A percentile compares a stretch with the other conserved stretches of the same genome.
Evolutionary conservation across 2,329 filamentous ascomycete genomes (phyloP).

Genomic region (Ceratocystis alfenasii): DNA sequence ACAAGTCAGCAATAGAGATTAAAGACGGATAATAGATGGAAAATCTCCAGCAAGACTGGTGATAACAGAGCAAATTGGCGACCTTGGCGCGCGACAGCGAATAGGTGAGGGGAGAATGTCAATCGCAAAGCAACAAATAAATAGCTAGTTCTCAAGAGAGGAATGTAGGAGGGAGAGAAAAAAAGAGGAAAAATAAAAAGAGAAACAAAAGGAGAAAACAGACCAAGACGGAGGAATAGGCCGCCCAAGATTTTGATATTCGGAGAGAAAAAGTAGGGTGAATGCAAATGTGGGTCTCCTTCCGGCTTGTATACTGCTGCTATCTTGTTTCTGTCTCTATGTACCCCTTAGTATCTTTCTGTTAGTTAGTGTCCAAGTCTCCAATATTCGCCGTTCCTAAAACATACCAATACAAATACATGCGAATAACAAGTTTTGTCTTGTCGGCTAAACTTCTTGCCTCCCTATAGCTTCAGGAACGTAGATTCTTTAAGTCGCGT

Average conservation of each 20-base stretch:
- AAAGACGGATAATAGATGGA: not conserved
- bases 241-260: no score
- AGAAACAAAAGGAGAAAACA: not conserved
- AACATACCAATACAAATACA: not conserved
- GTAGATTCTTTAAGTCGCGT: not conserved
- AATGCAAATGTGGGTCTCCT: no score
- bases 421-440: not conserved
- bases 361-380: not conserved
- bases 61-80: constrained; percentile 4
- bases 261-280: not conserved
- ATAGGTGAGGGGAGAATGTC: not conserved
- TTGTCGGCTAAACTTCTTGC: not conserved
- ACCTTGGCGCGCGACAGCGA: not conserved
- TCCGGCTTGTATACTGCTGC: no score
- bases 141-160: no score
- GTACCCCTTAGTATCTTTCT: not conserved
- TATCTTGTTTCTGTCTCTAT: not conserved
- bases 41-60: not conserved
- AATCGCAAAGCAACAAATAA: not conserved
- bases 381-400: not conserved
- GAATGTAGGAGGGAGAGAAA: not conserved
- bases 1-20: not conserved
- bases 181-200: not conserved
- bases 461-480: constrained; percentile 5
- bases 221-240: not conserved